phyloP scores from a whole-genome alignment of 768 basidiomycete species.

The Suillus occidentalis region DNA sequence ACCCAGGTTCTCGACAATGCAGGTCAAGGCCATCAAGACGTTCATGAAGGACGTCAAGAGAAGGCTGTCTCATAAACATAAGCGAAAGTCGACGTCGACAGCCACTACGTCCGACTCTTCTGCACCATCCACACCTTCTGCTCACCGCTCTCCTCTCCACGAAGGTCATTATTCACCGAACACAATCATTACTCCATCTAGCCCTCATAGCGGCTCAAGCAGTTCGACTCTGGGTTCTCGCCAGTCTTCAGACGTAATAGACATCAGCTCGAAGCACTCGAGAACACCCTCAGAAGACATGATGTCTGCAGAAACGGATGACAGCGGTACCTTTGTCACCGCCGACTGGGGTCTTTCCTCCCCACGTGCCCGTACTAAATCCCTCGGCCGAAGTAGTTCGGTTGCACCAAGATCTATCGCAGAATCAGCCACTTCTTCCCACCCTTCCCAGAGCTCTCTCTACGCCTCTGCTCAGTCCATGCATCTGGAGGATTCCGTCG shows the following conservation, averaged over 20 bases:
- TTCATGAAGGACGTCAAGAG: slow-evolving; percentile 34
- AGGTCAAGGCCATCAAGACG: slow-evolving; percentile 31
- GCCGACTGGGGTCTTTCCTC: neutral
- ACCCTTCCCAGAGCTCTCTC: slow-evolving; percentile 1
- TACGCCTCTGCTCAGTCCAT: slow-evolving; percentile 3
- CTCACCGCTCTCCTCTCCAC: slow-evolving; percentile 1
- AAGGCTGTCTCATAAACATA: slow-evolving; percentile 26
- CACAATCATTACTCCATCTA: slow-evolving; percentile 15
- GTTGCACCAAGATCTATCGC: slow-evolving; percentile 5
- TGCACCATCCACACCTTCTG: slow-evolving; percentile 14
- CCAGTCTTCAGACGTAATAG: slow-evolving; percentile 19
- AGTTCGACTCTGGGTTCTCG: neutral
- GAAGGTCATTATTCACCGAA: neutral
- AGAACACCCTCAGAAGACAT: neutral
- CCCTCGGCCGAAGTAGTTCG: slow-evolving; percentile 8
- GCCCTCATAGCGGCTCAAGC: slow-evolving; percentile 11
- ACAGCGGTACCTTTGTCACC: slow-evolving; percentile 22
- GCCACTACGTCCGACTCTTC: slow-evolving; percentile 16
- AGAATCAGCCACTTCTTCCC: slow-evolving; percentile 5
- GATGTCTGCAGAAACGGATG: slow-evolving; percentile 9
- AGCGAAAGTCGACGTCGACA: slow-evolving; percentile 10
- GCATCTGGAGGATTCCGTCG: slow-evolving; percentile 1
- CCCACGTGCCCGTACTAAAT: slow-evolving; percentile 14
- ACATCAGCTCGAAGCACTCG: slow-evolving; percentile 17
- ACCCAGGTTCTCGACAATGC: slow-evolving; percentile 20